Evolutionary conservation across 345 rosid genomes (phyloP), one percentile per base, ranked within the genome.

Genomic region (Arabidopsis arenosa): DNA sequence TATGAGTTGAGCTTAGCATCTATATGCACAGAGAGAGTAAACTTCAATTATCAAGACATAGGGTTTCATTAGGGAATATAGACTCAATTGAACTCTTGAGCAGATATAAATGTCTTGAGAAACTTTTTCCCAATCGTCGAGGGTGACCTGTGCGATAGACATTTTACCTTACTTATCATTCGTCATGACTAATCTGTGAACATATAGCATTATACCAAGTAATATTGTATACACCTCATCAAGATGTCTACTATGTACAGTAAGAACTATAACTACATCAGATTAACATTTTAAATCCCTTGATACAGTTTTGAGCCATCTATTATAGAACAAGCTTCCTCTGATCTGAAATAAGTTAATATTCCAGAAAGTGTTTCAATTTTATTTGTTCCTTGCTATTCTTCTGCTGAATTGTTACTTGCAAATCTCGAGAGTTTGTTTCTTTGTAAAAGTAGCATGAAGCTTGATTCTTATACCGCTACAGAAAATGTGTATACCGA

Each of bases 251-350:
- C 56, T 52, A 21, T 52, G 56, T 52, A 21, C 32, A 23, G 26
- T 23, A 23, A 23, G 2, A 23, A 1, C 26, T 23, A 23, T 23
- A 23, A 23, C 1, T 4, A 23, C 26, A 51, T 51, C 60, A 30
- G 39, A 55, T 55, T 30, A 55, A 55, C 39, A 55, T 5, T 55
- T 13, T 55, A 55, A 56, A 30, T 56, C 39, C 10, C 10, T 32
- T 56, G 40, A n/a, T 56, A 32, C 61, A 56, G 11, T 56, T 12
- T 54, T 54, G 17, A 54, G 53, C 18, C 36, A 28, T 36, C 37
- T 11, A 13, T 54, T n/a, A 28, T 28, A 12, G 15, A 54, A 28
- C 59, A 54, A 54, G 13, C 8, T 54, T 54, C 37, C 17, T 54
- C 59, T 3, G 37, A 28, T 14, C 37, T 54, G 59, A 23, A 23